phyloP scores from a whole-genome alignment of 225 moss, liverwort and hornwort genomes.

The Pleurozium schreberi region DNA sequence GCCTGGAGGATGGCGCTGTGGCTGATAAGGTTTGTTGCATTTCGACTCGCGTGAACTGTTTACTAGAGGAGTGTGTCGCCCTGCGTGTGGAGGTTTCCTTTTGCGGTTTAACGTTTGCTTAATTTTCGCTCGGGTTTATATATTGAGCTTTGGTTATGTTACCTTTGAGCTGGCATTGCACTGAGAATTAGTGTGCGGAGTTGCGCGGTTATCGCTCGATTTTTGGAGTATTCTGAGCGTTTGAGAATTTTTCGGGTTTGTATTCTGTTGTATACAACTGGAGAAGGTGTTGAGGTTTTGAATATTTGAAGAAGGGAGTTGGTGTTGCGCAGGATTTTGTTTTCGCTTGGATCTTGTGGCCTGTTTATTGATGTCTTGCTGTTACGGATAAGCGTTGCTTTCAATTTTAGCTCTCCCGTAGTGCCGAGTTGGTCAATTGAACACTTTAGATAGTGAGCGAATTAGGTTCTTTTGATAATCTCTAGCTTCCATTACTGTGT shows the following conservation, averaged over 20 bases:
- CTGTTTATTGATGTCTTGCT: neutral
- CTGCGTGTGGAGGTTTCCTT: neutral
- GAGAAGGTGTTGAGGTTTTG: neutral
- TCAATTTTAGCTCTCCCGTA: neutral
- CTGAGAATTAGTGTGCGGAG: neutral
- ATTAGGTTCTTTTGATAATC: neutral
- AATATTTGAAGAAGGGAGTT: neutral
- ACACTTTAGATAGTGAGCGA: neutral
- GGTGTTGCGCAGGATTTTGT: neutral
- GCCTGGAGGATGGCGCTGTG: conserved; percentile 34
- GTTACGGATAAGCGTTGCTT: neutral
- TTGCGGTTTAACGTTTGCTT: neutral
- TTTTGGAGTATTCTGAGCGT: neutral
- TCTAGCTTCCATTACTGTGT: neutral
- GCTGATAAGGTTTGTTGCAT: neutral
- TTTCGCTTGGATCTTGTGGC: neutral
- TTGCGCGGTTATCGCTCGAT: neutral
- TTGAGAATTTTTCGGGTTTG: too few species aligned
- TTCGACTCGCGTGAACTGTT: neutral
- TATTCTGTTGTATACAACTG: neutral
- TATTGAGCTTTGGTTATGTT: neutral
- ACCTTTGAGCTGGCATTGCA: neutral
- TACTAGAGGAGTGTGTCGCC: neutral
- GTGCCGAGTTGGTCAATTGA: neutral
- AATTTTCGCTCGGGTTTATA: neutral